A percentile compares a stretch with the other conserved stretches of the same genome.
Evolutionary conservation across 2,329 filamentous ascomycete genomes (phyloP).

Genomic region (Erysiphe neolycopersici): DNA sequence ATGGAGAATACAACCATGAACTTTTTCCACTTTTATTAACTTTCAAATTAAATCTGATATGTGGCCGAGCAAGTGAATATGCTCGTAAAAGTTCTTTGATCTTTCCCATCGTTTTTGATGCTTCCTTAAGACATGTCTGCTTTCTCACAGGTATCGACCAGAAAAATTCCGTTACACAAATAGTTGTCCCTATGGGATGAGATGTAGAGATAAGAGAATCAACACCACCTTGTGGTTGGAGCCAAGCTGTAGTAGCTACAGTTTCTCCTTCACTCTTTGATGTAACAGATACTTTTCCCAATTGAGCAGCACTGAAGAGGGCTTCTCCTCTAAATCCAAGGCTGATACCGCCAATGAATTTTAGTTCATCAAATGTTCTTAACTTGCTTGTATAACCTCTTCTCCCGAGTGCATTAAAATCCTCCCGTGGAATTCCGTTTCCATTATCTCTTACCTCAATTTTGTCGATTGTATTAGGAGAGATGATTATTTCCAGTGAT

Average conservation of each 20-base stretch:
- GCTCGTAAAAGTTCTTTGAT: slow-evolving; percentile 33
- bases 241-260: slow-evolving; percentile 24
- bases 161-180: slow-evolving; percentile 33
- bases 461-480: slow-evolving; percentile 37
- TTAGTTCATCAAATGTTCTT: slow-evolving; percentile 32
- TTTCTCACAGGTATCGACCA: slow-evolving; percentile 33
- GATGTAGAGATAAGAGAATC: slow-evolving; percentile 16
- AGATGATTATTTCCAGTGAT: slow-evolving; percentile 34
- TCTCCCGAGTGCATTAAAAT: slow-evolving; percentile 34
- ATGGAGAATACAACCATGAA: slow-evolving; percentile 37
- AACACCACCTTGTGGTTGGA: slow-evolving; percentile 18
- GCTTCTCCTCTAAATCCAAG: slow-evolving; percentile 59
- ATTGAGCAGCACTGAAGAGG: slow-evolving; percentile 33
- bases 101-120: slow-evolving; percentile 25
- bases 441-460: slow-evolving; percentile 51
- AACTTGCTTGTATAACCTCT: slow-evolving; percentile 54
- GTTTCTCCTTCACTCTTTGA: slow-evolving; percentile 35
- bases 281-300: slow-evolving; percentile 32
- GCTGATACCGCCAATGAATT: slow-evolving; percentile 24
- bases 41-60: slow-evolving; percentile 32
- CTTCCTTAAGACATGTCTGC: slow-evolving; percentile 28
- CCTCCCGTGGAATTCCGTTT: slow-evolving; percentile 35
- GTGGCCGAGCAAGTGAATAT: slow-evolving; percentile 39
- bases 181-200: slow-evolving; percentile 40
- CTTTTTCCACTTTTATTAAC: slow-evolving; percentile 24